Evolutionary conservation across 202 grass and related monocot genomes (phyloP), one percentile per base, ranked within the genome.

Genomic region (Saccharum hybrid): DNA sequence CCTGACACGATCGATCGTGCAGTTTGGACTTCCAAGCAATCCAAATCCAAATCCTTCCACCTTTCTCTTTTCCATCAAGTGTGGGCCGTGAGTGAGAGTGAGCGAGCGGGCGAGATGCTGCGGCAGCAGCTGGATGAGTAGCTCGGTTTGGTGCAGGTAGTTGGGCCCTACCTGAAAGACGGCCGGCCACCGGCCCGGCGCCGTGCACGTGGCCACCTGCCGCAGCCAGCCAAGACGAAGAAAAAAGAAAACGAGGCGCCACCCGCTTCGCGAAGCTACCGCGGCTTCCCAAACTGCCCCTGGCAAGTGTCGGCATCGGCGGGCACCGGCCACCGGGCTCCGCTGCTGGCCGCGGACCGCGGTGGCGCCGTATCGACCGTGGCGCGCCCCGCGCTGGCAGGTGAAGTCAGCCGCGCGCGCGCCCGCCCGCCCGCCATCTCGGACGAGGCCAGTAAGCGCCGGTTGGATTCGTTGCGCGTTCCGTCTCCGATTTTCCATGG

Each of bases 201-300:
- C 62, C 31, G 28, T 21, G 42, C 77, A 79, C 77, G 77, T 67
- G 77, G 63, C 63, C 76, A 48, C 40, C 74, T 30, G 74, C 74
- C 57, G 1, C 14, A 19, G 13, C 57, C 75, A 43, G 74, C 34
- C 36, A 4, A 4, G 45, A 8, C 6, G 5, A 13, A 63, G 11
- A 8, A 1, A 26, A 34, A 34, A 10, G 2, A 38, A 33, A 65
- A 33, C 4, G 61, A 8, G 19, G 39, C 19, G 5, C 39, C 68
- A 10, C 59, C 6, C 0, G 45, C 45, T 59, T 74, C 69, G 22
- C 8, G 76, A 80, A 80, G 60, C 34, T 74, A 80, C 68, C 37
- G 3, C 45, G 2, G 12, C 0, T 81, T 68, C 84, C 77, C 7
- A 66, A 81, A 81, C 21, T 81, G 48, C 77, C 84, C 77, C 23